Conservation (phyloP, 257 asterid species). For the Plantago major region DNA sequence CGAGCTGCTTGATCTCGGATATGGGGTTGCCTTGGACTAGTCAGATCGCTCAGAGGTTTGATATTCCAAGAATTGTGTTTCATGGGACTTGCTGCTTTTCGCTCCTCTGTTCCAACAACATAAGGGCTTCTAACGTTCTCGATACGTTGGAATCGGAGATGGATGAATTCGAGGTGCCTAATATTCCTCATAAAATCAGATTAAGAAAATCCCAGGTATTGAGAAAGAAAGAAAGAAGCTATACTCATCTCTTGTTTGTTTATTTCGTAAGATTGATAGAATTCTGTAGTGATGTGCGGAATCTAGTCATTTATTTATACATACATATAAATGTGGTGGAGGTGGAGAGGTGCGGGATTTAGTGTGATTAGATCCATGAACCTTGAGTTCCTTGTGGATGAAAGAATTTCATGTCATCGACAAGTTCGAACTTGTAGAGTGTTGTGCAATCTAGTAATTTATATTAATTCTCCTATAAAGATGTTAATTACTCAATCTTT, state of each 20-base stretch:
- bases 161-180: slow-evolving; percentile 1
- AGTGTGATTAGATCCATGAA: too few relatives aligned
- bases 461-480: too few relatives aligned
- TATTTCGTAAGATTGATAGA: not conserved
- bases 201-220: slow-evolving; percentile 6
- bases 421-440: too few relatives aligned
- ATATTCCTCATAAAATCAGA: not conserved
- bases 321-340: too few relatives aligned
- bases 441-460: too few relatives aligned
- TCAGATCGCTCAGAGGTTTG: not conserved
- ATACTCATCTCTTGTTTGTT: not conserved
- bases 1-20: slow-evolving; percentile 5
- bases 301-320: too few relatives aligned
- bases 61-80: slow-evolving; percentile 6
- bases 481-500: too few relatives aligned
- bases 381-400: too few relatives aligned
- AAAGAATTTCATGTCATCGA: too few relatives aligned
- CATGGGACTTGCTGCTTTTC: slow-evolving; percentile 8
- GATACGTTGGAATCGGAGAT: not conserved
- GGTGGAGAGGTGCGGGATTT: too few relatives aligned
- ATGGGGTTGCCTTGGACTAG: slow-evolving; percentile 8
- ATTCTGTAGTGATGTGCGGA: too few relatives aligned
- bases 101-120: not conserved
- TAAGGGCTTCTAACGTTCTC: not conserved
- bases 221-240: not conserved